Conservation (phyloP, 208 protist genomes). For the Crithidia bombi region DNA sequence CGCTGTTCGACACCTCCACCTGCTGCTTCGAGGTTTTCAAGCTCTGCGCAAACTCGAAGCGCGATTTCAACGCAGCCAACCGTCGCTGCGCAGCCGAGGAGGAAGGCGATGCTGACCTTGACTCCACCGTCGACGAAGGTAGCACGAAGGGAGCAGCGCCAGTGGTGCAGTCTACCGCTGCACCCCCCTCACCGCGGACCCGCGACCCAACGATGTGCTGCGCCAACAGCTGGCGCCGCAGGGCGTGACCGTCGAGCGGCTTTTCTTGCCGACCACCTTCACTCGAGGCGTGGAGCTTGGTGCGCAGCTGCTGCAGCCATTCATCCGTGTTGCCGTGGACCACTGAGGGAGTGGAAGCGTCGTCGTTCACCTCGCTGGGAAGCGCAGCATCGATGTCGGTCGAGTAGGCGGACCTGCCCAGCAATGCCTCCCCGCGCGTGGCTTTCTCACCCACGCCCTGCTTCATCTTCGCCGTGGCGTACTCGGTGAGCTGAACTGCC, state of each 20-base stretch:
- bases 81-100: slow-evolving; percentile 48
- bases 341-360: not conserved
- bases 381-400: not conserved
- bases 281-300: slow-evolving; percentile 40
- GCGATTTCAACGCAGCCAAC: slow-evolving; percentile 75
- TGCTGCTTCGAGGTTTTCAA: slow-evolving; percentile 37
- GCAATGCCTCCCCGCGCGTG: not conserved
- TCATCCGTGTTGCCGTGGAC: slow-evolving; percentile 36
- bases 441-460: not conserved
- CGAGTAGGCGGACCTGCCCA: not conserved
- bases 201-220: slow-evolving; percentile 44
- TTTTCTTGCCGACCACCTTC: slow-evolving; percentile 8
- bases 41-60: slow-evolving; percentile 64
- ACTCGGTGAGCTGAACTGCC: slow-evolving; percentile 81
- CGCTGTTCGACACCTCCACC: slow-evolving; percentile 21
- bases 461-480: slow-evolving; percentile 39
- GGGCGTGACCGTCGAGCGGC: slow-evolving; percentile 61
- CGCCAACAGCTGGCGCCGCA: slow-evolving; percentile 62
- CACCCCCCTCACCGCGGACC: slow-evolving; percentile 4
- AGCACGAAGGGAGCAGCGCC: not conserved
- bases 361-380: not conserved
- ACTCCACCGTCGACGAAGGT: not conserved
- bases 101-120: not conserved
- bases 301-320: slow-evolving; percentile 62
- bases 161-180: not conserved